These are phyloP conservation scores for Phycomyces blakesleeanus DNA, from an alignment of 192 early-diverging fungal species.

Conservation along the genomic window DNA sequence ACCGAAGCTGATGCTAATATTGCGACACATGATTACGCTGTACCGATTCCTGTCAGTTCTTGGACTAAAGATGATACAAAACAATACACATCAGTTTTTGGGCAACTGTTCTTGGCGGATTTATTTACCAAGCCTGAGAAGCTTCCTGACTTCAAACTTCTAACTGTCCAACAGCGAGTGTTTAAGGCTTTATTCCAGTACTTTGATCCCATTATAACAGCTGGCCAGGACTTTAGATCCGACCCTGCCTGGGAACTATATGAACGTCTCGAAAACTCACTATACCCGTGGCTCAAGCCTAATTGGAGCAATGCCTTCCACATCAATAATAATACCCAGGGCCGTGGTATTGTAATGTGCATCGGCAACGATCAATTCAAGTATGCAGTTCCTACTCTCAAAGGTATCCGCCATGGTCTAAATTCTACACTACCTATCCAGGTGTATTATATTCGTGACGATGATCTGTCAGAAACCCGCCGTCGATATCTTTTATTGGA, in stretches of 20 bases:
- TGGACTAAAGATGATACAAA: too few relatives aligned
- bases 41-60: too few relatives aligned
- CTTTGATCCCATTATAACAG: slow-evolving; percentile 38
- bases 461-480: slow-evolving; percentile 35
- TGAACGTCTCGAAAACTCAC: slow-evolving; percentile 26
- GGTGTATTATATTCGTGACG: slow-evolving; percentile 47
- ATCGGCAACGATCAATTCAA: slow-evolving; percentile 47
- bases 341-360: slow-evolving; percentile 47
- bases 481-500: slow-evolving; percentile 26
- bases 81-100: slow-evolving; percentile 16
- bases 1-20: too few relatives aligned
- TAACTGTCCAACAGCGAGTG: slow-evolving; percentile 34
- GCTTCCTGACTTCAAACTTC: slow-evolving; percentile 33
- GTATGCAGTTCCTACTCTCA: slow-evolving; percentile 34
- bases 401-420: slow-evolving; percentile 39
- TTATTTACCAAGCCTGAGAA: slow-evolving; percentile 24
- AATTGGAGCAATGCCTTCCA: slow-evolving; percentile 35
- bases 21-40: too few relatives aligned
- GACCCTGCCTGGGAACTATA: slow-evolving; percentile 28
- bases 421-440: slow-evolving; percentile 54
- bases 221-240: background rate
- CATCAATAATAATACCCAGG: slow-evolving; percentile 21
- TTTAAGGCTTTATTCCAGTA: slow-evolving; percentile 44
- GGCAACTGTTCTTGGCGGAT: slow-evolving; percentile 27
- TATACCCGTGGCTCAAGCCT: slow-evolving; percentile 42